Evolutionary conservation across 164 flowering plant species (phyloP).

Genomic region (Umbilicus rupestris): DNA sequence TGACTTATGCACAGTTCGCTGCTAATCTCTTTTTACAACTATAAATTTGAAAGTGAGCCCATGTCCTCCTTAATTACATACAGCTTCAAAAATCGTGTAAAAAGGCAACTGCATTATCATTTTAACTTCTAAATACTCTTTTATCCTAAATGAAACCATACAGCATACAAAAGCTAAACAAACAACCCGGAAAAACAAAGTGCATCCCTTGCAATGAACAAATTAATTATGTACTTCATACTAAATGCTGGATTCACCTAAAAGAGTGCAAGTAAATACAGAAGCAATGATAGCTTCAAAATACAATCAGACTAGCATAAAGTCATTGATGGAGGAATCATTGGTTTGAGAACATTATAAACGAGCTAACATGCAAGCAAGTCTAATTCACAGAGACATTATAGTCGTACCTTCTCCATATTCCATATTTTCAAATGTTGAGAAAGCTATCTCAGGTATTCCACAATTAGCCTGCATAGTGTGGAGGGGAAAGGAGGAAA

Average conservation of each 20-base stretch:
- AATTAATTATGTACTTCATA: not conserved
- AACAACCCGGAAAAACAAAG: not conserved
- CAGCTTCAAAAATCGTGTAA: not conserved
- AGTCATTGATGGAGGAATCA: not conserved
- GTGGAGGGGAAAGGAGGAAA: constrained; percentile 12
- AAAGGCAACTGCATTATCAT: not conserved
- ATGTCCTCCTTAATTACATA: not conserved
- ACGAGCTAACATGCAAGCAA: not conserved
- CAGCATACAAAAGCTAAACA: not conserved
- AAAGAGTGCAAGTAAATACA: no score
- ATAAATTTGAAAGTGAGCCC: not conserved
- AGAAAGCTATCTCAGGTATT: constrained; percentile 85
- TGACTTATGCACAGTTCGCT: not conserved
- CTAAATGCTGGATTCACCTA: no score
- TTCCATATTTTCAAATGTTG: constrained; percentile 97
- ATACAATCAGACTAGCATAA: not conserved
- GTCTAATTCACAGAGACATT: not conserved
- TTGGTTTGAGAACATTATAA: not conserved
- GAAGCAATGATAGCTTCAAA: no score
- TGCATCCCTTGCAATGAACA: not conserved
- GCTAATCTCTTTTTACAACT: not conserved
- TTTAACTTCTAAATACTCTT: not conserved
- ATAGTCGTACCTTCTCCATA: constrained; percentile 73
- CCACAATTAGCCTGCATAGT: constrained; percentile 80
- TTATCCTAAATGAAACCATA: not conserved